These are phyloP conservation scores for Coix lacrymajobi DNA, from an alignment of 176 grass and related monocot species.

Conservation along the genomic window DNA sequence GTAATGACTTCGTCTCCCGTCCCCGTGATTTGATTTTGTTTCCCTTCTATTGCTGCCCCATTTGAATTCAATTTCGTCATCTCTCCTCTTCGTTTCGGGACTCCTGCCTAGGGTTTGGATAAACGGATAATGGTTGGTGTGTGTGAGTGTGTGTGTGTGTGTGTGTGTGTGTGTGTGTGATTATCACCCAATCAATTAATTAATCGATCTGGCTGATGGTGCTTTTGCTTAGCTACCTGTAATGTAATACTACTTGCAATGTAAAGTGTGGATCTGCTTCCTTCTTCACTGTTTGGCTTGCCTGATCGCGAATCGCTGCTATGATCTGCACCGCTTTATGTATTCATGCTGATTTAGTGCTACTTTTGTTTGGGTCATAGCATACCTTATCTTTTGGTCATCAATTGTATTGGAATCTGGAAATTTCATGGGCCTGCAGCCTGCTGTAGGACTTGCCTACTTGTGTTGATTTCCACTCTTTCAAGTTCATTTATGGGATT, in stretches of 20 bases:
- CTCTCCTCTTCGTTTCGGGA: background rate
- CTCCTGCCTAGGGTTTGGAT: constrained; percentile 42
- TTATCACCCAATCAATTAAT: constrained; percentile 15
- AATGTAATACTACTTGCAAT: constrained; percentile 4
- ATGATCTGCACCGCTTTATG: background rate
- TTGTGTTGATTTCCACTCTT: background rate
- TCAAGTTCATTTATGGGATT: background rate
- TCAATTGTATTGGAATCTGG: background rate
- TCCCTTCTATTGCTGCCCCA: background rate
- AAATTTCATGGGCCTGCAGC: background rate
- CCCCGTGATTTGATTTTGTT: background rate
- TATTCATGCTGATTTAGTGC: background rate
- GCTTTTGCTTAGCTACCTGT: background rate
- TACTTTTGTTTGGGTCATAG: background rate
- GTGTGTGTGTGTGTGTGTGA: constrained; percentile 30
- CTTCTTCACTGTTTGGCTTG: background rate
- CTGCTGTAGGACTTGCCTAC: background rate
- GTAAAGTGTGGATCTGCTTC: constrained; percentile 25
- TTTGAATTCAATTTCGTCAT: background rate
- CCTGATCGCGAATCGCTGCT: background rate
- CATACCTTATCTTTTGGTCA: background rate
- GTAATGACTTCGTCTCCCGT: constrained; percentile 27
- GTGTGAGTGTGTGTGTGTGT: constrained; percentile 12
- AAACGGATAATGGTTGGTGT: background rate
- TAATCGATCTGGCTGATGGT: constrained; percentile 17